Percentiles rank a stretch among this genome's conserved stretches.
Conservation (phyloP, 768 basidiomycete genomes). For the Brasilioporus rufonigricans region DNA sequence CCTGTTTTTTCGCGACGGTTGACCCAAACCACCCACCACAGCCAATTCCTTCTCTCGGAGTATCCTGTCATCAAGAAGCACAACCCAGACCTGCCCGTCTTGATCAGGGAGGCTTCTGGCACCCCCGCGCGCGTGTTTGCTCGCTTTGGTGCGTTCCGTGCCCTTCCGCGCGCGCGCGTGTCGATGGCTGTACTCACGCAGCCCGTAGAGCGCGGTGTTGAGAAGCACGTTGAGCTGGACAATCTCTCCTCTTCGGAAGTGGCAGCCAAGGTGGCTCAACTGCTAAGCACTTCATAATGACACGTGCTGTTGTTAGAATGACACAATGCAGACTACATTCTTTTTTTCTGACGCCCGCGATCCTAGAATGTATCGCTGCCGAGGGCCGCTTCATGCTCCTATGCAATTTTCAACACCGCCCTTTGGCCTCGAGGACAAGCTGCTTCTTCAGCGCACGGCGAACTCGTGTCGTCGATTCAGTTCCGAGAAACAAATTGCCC, state of each 20-base stretch:
- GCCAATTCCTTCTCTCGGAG: conserved; percentile 75
- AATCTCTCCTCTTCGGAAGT: conserved; percentile 71
- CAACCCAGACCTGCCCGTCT: conserved; percentile 82
- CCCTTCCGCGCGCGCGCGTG: conserved; percentile 6
- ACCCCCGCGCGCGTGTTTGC: conserved; percentile 84
- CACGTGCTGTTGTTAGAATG: conserved; percentile 1
- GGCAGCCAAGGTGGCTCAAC: conserved; percentile 62
- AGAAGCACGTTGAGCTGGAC: conserved; percentile 79
- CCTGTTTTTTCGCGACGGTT: not conserved
- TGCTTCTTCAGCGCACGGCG: conserved; percentile 11
- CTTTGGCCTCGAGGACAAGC: conserved; percentile 21
- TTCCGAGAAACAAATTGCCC: conserved; percentile 5
- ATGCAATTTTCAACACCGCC: conserved; percentile 12
- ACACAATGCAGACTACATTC: conserved; percentile 5
- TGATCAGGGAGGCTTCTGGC: conserved; percentile 77
- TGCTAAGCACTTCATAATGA: conserved; percentile 41
- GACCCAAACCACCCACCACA: conserved; percentile 26
- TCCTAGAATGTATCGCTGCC: not conserved
- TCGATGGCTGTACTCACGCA: conserved; percentile 14
- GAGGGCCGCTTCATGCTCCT: not conserved
- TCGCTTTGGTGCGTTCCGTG: conserved; percentile 66
- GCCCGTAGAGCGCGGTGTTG: conserved; percentile 68
- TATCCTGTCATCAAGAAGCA: conserved; percentile 76
- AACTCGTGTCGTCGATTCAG: conserved; percentile 17
- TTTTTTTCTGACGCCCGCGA: not conserved